Evolutionary conservation across 768 basidiomycete species (phyloP).

Genomic region (Boletus subparvulus): DNA sequence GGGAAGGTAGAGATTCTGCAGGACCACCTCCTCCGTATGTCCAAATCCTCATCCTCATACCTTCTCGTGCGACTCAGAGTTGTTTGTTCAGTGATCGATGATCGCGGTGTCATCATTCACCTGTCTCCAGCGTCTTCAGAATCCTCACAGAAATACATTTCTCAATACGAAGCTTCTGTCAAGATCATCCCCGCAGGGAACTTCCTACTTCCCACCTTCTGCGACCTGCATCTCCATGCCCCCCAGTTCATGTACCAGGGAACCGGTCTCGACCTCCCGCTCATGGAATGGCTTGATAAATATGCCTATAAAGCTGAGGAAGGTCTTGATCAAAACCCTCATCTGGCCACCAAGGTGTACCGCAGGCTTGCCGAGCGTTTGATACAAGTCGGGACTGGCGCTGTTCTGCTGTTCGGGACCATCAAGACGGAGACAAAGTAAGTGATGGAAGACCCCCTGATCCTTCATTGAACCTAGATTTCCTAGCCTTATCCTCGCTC

Average conservation of each 20-base stretch:
- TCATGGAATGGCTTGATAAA: slow-evolving; percentile 80
- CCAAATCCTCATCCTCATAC: not conserved
- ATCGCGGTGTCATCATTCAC: slow-evolving; percentile 51
- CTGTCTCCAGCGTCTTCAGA: slow-evolving; percentile 40
- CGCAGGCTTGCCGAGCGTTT: slow-evolving; percentile 62
- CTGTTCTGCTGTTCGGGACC: slow-evolving; percentile 80
- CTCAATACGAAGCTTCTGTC: slow-evolving; percentile 11
- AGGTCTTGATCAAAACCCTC: slow-evolving; percentile 58
- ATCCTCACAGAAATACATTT: slow-evolving; percentile 37
- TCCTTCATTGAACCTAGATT: not conserved
- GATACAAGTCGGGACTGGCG: slow-evolving; percentile 71
- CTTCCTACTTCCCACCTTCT: slow-evolving; percentile 78
- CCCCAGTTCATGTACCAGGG: slow-evolving; percentile 90
- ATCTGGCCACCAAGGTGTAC: slow-evolving; percentile 68
- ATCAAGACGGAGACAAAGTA: slow-evolving; percentile 83
- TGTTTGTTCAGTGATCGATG: slow-evolving; percentile 30
- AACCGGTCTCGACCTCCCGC: slow-evolving; percentile 77
- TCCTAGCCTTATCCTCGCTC: slow-evolving; percentile 72
- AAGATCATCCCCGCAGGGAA: slow-evolving; percentile 48
- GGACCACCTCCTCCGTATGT: slow-evolving; percentile 54
- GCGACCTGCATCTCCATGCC: slow-evolving; percentile 83
- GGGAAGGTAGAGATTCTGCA: slow-evolving; percentile 53
- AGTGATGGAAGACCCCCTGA: slow-evolving; percentile 21
- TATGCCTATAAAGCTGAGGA: slow-evolving; percentile 87
- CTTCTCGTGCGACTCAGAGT: slow-evolving; percentile 1